A percentile compares a stretch with the other conserved stretches of the same genome.
phyloP scores from a whole-genome alignment of 257 asterid genomes.

The Lithospermum erythrorhizon region DNA sequence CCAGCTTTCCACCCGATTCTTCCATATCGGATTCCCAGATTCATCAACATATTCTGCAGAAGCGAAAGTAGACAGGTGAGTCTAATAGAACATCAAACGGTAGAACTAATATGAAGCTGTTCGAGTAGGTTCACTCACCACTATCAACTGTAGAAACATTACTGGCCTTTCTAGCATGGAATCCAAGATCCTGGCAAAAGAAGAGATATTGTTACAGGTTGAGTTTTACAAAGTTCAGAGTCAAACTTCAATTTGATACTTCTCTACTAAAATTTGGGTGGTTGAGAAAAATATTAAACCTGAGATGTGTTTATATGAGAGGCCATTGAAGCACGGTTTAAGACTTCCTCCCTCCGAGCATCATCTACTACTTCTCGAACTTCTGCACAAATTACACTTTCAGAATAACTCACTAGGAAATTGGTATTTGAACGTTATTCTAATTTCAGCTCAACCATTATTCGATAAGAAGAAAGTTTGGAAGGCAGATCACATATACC shows the following conservation, averaged over 20 bases:
- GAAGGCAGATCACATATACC: constrained; percentile 28
- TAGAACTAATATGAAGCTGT: not conserved
- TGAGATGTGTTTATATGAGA: constrained; percentile 27
- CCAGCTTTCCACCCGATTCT: constrained; percentile 96
- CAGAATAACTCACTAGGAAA: not conserved
- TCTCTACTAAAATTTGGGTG: not conserved
- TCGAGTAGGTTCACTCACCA: constrained; percentile 39
- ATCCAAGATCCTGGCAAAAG: constrained; percentile 53
- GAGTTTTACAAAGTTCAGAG: no score
- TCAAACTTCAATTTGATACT: not conserved
- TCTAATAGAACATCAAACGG: not conserved
- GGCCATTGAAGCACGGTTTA: constrained; percentile 23
- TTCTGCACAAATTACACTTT: constrained; percentile 17
- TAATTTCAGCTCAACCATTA: not conserved
- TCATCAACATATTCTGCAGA: constrained; percentile 56
- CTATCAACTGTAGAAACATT: constrained; percentile 85
- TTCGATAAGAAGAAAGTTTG: not conserved
- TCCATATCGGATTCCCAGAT: constrained; percentile 95
- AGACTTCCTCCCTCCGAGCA: constrained; percentile 28
- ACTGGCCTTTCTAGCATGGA: constrained; percentile 86
- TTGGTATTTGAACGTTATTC: no score
- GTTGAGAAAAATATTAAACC: constrained; percentile 20
- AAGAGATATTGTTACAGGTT: not conserved
- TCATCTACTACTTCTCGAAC: constrained; percentile 20
- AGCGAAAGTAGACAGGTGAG: constrained; percentile 13